A percentile compares a stretch with the other conserved stretches of the same genome.
Evolutionary conservation across 371 early-diverging fungal species (phyloP).

Genomic region (Mortierella sp.): DNA sequence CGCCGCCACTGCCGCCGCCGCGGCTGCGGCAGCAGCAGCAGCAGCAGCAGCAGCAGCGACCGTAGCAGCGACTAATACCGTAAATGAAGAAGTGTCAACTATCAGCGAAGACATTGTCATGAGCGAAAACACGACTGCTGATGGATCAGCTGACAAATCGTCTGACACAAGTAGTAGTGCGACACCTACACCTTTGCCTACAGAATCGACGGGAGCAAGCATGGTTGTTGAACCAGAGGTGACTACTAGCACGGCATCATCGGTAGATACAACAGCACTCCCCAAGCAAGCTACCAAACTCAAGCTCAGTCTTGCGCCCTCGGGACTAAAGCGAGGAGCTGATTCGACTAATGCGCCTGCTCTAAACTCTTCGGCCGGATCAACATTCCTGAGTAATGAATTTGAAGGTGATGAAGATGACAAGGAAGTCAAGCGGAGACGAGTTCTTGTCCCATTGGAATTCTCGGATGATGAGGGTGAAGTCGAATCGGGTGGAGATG

Average conservation of each 20-base stretch:
- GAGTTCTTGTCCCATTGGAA: conserved; percentile 70
- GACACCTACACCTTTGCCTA: background rate
- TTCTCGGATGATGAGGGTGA: conserved; percentile 63
- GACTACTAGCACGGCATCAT: too few species aligned
- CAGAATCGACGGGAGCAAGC: background rate
- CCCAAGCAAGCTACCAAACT: conserved; percentile 56
- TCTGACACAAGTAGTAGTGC: background rate
- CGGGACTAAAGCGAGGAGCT: conserved; percentile 31
- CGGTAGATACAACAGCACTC: conserved; percentile 5
- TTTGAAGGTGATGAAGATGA: conserved; percentile 67
- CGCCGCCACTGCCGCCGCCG: conserved; percentile 31
- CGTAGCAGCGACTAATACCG: conserved; percentile 2
- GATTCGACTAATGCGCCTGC: conserved; percentile 16
- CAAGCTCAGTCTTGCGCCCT: conserved; percentile 56
- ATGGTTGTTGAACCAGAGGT: background rate
- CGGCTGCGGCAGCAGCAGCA: conserved; percentile 25
- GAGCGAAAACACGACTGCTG: background rate
- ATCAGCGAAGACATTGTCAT: background rate
- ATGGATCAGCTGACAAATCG: conserved; percentile 9
- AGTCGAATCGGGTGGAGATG: conserved; percentile 58
- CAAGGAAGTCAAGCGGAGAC: conserved; percentile 64
- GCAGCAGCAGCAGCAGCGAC: conserved; percentile 53
- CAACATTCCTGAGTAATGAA: conserved; percentile 52
- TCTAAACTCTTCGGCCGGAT: conserved; percentile 18
- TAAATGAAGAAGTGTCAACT: background rate